Evolutionary conservation across 2,329 filamentous ascomycete genomes (phyloP), one percentile per base, ranked within the genome.

Genomic region (Canariomyces notabilis): DNA sequence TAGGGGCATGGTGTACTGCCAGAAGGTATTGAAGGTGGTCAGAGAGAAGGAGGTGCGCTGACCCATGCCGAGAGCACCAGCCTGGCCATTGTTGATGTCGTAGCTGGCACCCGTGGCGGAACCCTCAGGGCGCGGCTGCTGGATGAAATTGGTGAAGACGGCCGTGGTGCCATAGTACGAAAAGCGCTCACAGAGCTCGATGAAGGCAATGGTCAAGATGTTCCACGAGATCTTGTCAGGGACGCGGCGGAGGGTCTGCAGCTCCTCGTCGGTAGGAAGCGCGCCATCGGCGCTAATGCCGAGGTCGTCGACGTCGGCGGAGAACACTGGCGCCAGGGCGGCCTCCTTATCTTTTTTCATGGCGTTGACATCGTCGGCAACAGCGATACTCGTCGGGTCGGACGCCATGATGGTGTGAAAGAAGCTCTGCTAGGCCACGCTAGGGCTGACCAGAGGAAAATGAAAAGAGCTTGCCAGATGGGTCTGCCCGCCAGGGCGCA

Each of bases 161-260:
- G 77, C 74, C 9, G 76, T 77, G 5, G 77, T 79, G 26, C 84
- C 84, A 56, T 87, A 87, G 70, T 85, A 88, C 2, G 79, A 82
- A 64, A 86, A 86, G 26, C 84, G 79, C 64, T 88, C 84, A 63
- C 81, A 85, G 21, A 87, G 61, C 62, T 87, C 83, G 35, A 86
- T 73, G 48, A 86, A 79, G 2, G 79, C 80, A 50, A 87, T 76
- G 22, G 77, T 80, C 59, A 77, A 84, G 8, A 80, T 68, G 29
- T 70, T 74, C 66, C 73, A 73, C 1, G 79, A 80, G 19, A 87
- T 76, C 56, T 71, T 71, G 54, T 75, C 77, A 8, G 77, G 65
- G 1, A 82, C 70, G 52, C 77, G 76, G 21, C 70, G 71, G 14
- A 82, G 67, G 1, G 72, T 76, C 8, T 51, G 56, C 38, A 79